Base-by-base conservation (phyloP, 257 asterid species). In the Capsicum chinense region DNA sequence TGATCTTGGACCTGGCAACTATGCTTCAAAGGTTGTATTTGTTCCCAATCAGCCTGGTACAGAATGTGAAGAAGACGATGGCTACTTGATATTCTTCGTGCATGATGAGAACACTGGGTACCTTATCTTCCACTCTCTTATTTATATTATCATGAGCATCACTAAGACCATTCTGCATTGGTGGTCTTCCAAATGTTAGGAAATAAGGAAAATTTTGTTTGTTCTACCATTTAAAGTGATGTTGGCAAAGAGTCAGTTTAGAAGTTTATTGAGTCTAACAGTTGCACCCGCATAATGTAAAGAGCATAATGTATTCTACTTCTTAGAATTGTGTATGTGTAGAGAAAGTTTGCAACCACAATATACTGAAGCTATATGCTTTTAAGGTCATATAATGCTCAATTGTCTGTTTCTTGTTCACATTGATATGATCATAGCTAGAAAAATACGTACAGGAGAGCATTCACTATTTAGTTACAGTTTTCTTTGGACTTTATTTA, bases 31-130 rank as follows among this genome's bases (percentile, higher is more conserved):
- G 33, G 33, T 2, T 26, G 33, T 26, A 26, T 26, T 26, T 26
- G 94, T 95, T 84, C 98, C 98, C 5, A 92, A 91, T 19, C 88
- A 93, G 86, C 89, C 95, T 85, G 98, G 95, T 21, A 87, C 85
- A 37, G 58, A 87, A 54, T 88, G 96, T 80, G 99, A 94, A 87
- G 99, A 95, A 90, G 99, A 95, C 17, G 97, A 93, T 87, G 99
- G 99, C 85, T 94, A 95, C 94, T 91, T 95, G 92, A 95, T 95
- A 84, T 92, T 91, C 97, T 95, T 95, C 67, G 92, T 64, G 37
- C 95, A 94, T 83, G 94, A 95, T 85, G 99, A 93, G 89, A 90
- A 87, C 69, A 92, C 97, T 0, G 98, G 98, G 98, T 95, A 95
- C 76, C 85, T 85, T 48, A 44, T 78, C 44, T 21, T 12, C 26